Conservation (phyloP, 495 filamentous ascomycete genomes). For the Penicillium coffeae region DNA sequence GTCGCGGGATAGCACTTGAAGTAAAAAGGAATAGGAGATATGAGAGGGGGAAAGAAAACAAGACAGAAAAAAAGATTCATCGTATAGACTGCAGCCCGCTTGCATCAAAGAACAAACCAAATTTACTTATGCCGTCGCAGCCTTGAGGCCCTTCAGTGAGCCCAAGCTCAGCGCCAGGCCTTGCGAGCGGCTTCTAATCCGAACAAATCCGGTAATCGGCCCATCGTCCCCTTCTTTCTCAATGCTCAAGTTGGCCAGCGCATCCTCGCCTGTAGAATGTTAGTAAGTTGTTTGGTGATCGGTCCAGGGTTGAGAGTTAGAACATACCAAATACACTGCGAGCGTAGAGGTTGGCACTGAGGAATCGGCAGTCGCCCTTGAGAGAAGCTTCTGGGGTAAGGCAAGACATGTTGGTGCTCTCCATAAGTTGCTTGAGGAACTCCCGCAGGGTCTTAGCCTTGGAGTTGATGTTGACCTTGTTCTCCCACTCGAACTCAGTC, state of each 20-base stretch:
- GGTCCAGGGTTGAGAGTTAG: background rate
- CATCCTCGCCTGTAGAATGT: slow-evolving; percentile 81
- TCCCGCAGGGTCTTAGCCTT: slow-evolving; percentile 90
- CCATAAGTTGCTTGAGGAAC: slow-evolving; percentile 94
- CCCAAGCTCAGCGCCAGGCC: slow-evolving; percentile 92
- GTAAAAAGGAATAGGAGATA: slow-evolving; percentile 24
- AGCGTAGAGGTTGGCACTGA: slow-evolving; percentile 96
- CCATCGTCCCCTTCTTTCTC: slow-evolving; percentile 96
- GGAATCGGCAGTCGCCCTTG: slow-evolving; percentile 96
- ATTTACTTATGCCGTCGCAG: slow-evolving; percentile 42
- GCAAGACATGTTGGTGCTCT: slow-evolving; percentile 97
- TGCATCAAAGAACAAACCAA: slow-evolving; percentile 17
- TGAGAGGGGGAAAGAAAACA: slow-evolving; percentile 19
- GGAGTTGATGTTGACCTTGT: slow-evolving; percentile 99
- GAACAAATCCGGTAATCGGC: slow-evolving; percentile 96
- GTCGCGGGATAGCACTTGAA: background rate
- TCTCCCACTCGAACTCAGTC: slow-evolving; percentile 99
- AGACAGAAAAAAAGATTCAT: slow-evolving; percentile 15
- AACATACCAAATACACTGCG: slow-evolving; percentile 95
- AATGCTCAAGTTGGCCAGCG: slow-evolving; percentile 94
- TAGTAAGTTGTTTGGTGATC: slow-evolving; percentile 13
- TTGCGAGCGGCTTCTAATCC: slow-evolving; percentile 96
- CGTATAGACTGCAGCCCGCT: slow-evolving; percentile 29
- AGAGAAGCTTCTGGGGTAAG: slow-evolving; percentile 93
- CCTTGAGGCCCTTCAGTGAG: slow-evolving; percentile 88